Conservation (phyloP, 345 rosid genomes). For the Camelina laxa region DNA sequence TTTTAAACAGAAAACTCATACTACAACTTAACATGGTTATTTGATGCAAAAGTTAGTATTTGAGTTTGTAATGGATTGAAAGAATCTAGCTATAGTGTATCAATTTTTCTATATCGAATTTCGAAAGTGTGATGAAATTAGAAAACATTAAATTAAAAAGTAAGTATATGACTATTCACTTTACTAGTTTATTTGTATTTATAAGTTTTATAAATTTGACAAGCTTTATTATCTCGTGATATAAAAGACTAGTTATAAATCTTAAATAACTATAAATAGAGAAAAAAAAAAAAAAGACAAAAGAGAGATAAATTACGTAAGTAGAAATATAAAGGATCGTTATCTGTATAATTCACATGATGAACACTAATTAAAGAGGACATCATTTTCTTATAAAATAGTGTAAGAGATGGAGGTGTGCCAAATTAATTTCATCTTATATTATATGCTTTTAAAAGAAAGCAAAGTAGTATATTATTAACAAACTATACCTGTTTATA, state of each 20-base stretch:
- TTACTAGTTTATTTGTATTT: background rate
- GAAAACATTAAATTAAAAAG: background rate
- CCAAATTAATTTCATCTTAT: background rate
- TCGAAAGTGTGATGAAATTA: background rate
- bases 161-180: background rate
- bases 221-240: background rate
- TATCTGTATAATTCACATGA: conserved; percentile 16
- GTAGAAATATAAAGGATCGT: background rate
- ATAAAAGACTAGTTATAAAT: background rate
- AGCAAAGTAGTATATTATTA: background rate
- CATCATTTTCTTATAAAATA: background rate
- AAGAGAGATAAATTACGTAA: conserved; percentile 9
- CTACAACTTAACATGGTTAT: background rate
- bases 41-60: background rate
- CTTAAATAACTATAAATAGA: background rate
- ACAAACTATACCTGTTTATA: background rate
- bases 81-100: background rate
- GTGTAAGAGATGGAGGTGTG: conserved; percentile 2
- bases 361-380: background rate
- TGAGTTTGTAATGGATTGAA: background rate
- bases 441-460: conserved; percentile 10
- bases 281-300: background rate
- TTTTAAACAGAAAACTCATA: too few relatives aligned
- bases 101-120: background rate
- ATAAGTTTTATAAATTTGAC: background rate